A percentile compares a stretch with the other conserved stretches of the same genome.
These are phyloP conservation scores for Microbotryum silenes-acaulis DNA, from an alignment of 1,284 basidiomycete genomes.

Conservation along the genomic window DNA sequence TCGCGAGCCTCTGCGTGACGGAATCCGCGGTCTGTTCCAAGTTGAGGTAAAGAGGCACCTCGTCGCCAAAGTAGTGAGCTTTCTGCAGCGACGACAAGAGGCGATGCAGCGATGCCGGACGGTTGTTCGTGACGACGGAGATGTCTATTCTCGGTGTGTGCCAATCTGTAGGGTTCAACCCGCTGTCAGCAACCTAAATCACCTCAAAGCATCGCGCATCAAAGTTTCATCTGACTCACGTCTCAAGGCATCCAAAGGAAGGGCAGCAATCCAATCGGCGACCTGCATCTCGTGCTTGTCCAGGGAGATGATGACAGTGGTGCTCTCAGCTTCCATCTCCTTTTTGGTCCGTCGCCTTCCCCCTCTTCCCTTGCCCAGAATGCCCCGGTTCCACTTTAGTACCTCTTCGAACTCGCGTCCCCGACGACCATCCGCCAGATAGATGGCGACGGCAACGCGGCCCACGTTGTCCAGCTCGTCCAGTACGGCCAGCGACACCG, in stretches of 20 bases:
- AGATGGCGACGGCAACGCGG: slow-evolving; percentile 9
- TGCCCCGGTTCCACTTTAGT: slow-evolving; percentile 16
- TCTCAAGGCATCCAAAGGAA: slow-evolving; percentile 31
- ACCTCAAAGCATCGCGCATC: background rate
- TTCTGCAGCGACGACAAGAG: slow-evolving; percentile 56
- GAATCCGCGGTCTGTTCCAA: slow-evolving; percentile 63
- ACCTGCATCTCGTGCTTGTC: slow-evolving; percentile 16
- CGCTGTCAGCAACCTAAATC: no score
- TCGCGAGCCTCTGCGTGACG: slow-evolving; percentile 52
- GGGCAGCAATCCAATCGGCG: slow-evolving; percentile 30
- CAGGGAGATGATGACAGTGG: slow-evolving; percentile 23
- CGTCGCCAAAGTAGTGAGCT: slow-evolving; percentile 61
- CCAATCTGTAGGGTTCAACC: slow-evolving; percentile 52
- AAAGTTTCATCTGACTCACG: slow-evolving; percentile 18
- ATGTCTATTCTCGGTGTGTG: slow-evolving; percentile 58
- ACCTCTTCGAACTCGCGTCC: slow-evolving; percentile 27
- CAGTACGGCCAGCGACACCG: slow-evolving; percentile 18
- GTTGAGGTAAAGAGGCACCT: slow-evolving; percentile 56
- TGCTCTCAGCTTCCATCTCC: slow-evolving; percentile 10
- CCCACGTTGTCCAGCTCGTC: slow-evolving; percentile 12
- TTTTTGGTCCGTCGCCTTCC: slow-evolving; percentile 5
- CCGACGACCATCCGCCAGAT: slow-evolving; percentile 16
- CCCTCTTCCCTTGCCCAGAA: slow-evolving; percentile 18
- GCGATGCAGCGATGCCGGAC: slow-evolving; percentile 61
- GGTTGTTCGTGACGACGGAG: slow-evolving; percentile 64